Conservation (phyloP, 257 asterid species). For the Capsicum rhomboideum region DNA sequence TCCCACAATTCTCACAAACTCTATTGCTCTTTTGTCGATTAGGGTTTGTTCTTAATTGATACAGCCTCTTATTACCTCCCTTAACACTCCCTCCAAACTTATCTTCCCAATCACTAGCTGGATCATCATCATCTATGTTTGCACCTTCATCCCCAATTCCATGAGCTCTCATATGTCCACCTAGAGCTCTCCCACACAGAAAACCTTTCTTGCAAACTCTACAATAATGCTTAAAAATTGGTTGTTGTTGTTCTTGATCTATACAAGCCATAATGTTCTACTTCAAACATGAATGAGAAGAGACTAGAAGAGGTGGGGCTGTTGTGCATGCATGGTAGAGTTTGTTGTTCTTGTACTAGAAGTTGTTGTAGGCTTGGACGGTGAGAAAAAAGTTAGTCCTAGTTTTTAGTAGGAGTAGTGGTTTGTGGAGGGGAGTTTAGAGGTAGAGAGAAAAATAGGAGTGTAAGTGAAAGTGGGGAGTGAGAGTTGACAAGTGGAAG, state of each 20-base stretch:
- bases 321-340: background rate
- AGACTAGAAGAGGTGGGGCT: background rate
- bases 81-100: conserved; percentile 27
- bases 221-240: conserved; percentile 65
- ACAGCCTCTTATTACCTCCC: conserved; percentile 43
- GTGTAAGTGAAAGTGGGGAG: background rate
- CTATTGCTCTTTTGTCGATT: conserved; percentile 70
- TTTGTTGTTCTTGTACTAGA: conserved; percentile 6
- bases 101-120: conserved; percentile 71
- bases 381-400: conserved; percentile 3
- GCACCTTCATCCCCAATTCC: conserved; percentile 68
- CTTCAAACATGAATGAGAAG: background rate
- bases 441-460: conserved; percentile 11
- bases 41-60: conserved; percentile 77
- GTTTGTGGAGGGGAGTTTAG: conserved; percentile 9
- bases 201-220: conserved; percentile 93
- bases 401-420: conserved; percentile 8
- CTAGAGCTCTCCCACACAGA: conserved; percentile 90
- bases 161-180: conserved; percentile 98
- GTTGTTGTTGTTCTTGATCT: conserved; percentile 33
- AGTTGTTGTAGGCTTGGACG: conserved; percentile 3
- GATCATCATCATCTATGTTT: conserved; percentile 54
- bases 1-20: conserved; percentile 84
- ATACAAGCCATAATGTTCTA: conserved; percentile 17
- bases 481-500: conserved; percentile 10